phyloP scores from a whole-genome alignment of 1,284 basidiomycete genomes.

The Microbotryum saponariae region DNA sequence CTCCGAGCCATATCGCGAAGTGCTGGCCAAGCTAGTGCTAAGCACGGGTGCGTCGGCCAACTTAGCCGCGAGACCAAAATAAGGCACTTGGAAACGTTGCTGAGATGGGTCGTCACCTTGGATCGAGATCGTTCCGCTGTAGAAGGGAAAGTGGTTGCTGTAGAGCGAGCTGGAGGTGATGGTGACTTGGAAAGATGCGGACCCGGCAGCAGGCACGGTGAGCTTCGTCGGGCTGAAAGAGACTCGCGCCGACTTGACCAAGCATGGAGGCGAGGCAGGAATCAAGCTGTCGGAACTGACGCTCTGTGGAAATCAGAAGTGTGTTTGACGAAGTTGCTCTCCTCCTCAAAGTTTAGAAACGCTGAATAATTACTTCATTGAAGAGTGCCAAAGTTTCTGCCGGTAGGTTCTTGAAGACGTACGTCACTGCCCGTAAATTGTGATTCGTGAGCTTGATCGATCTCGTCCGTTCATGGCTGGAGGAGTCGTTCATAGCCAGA shows the following conservation, averaged over 20 bases:
- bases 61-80: constrained; percentile 22
- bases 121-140: constrained; percentile 28
- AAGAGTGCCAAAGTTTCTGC: constrained; percentile 10
- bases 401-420: constrained; percentile 2
- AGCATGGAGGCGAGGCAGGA: too few relatives aligned
- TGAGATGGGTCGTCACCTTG: neutral
- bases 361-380: too few relatives aligned
- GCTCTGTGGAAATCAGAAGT: too few relatives aligned
- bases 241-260: neutral
- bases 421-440: constrained; percentile 7
- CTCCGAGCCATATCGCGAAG: too few relatives aligned
- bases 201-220: constrained; percentile 7
- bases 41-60: constrained; percentile 27
- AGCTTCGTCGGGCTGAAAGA: neutral
- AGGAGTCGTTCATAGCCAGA: constrained; percentile 62
- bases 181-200: neutral
- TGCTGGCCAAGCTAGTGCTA: too few relatives aligned
- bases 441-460: constrained; percentile 39
- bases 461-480: constrained; percentile 49
- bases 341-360: too few relatives aligned
- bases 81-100: constrained; percentile 17
- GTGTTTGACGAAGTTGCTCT: too few relatives aligned
- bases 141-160: constrained; percentile 24
- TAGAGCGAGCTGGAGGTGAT: constrained; percentile 6
- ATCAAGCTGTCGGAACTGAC: too few relatives aligned